Conservation (phyloP, 2,329 filamentous ascomycete species). For the Chaetomium globosum region DNA sequence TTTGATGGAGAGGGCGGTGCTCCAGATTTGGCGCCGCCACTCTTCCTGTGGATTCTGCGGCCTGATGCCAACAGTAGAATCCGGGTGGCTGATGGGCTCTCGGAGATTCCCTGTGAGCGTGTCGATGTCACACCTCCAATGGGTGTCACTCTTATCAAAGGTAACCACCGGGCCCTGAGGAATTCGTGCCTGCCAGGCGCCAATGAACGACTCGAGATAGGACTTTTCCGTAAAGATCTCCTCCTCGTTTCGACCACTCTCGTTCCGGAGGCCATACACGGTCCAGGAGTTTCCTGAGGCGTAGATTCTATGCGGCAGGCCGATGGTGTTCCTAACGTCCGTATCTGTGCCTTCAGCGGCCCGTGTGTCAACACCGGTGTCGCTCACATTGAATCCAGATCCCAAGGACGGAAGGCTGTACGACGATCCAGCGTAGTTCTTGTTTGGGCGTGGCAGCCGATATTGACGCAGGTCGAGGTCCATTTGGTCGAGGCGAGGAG, state of each 20-base stretch:
- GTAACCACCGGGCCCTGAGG: background rate
- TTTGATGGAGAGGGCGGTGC: constrained; percentile 27
- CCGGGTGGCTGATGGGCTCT: constrained; percentile 41
- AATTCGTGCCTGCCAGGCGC: constrained; percentile 22
- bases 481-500: background rate
- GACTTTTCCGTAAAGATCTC: constrained; percentile 2
- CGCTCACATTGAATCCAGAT: constrained; percentile 18
- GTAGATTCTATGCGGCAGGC: constrained; percentile 21
- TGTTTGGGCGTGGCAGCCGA: constrained; percentile 20
- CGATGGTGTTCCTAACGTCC: constrained; percentile 31
- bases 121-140: constrained; percentile 44
- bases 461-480: background rate
- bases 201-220: constrained; percentile 24
- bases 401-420: constrained; percentile 21
- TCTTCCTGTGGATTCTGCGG: constrained; percentile 24
- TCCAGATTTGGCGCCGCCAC: constrained; percentile 35
- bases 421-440: constrained; percentile 22
- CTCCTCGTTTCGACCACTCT: constrained; percentile 18
- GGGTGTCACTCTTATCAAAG: constrained; percentile 21
- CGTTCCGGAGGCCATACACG: constrained; percentile 15
- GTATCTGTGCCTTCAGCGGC: background rate
- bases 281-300: constrained; percentile 14
- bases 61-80: constrained; percentile 34
- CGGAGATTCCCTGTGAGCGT: constrained; percentile 44
- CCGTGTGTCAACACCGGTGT: background rate